A percentile compares a stretch with the other conserved stretches of the same genome.
Conservation (phyloP, 2,329 filamentous ascomycete genomes). For the Trichophyton verrucosum region DNA sequence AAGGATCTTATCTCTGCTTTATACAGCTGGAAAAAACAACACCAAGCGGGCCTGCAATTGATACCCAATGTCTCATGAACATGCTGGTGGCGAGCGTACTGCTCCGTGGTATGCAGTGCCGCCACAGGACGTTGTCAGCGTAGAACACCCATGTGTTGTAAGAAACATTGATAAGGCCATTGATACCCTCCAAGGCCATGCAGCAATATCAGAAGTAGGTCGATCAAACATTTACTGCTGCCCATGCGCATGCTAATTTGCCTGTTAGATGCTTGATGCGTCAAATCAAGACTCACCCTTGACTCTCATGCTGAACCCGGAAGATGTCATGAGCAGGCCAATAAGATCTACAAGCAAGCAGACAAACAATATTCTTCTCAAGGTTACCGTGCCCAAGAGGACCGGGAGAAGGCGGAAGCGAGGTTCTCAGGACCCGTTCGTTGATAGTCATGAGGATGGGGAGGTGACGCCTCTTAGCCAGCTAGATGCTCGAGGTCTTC, state of each 20-base stretch:
- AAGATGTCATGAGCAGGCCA: conserved; percentile 67
- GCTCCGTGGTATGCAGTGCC: conserved; percentile 43
- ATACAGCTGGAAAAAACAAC: neutral
- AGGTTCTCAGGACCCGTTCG: conserved; percentile 57
- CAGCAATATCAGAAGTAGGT: conserved; percentile 46
- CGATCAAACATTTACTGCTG: conserved; percentile 5
- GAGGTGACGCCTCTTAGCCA: conserved; percentile 18
- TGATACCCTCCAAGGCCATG: conserved; percentile 47
- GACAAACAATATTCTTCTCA: conserved; percentile 74
- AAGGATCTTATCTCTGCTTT: neutral
- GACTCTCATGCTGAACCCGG: conserved; percentile 64
- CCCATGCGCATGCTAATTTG: neutral
- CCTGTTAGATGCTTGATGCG: conserved; percentile 34
- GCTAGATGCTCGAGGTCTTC: conserved; percentile 44
- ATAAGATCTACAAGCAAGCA: conserved; percentile 62
- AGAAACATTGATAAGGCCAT: conserved; percentile 53
- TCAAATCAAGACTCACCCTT: conserved; percentile 38
- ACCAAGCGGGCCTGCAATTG: neutral
- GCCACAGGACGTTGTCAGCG: conserved; percentile 41
- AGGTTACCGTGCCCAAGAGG: conserved; percentile 72
- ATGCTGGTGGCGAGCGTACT: conserved; percentile 11
- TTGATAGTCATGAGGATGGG: conserved; percentile 28
- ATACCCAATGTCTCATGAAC: neutral
- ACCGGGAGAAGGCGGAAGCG: conserved; percentile 78
- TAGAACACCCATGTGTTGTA: conserved; percentile 57